phyloP scores from a whole-genome alignment of 2,329 filamentous ascomycete genomes.

The Chrysoporthe austroafricana region DNA sequence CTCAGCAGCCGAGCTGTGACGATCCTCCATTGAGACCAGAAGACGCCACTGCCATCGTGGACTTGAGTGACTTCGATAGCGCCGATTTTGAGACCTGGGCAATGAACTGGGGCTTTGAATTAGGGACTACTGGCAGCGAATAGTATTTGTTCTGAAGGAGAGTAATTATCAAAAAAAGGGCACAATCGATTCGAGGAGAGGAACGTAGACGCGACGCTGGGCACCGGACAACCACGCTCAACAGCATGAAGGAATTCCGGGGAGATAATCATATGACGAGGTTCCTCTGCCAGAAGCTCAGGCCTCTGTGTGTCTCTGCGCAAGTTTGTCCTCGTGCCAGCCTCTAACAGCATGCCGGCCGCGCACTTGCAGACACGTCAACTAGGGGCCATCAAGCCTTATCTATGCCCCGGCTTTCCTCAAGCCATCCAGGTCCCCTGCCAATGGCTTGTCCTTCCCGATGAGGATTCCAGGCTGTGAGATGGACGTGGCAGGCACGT shows the following conservation, averaged over 20 bases:
- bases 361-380: conserved; percentile 1
- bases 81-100: conserved; percentile 8
- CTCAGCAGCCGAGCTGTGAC: neutral
- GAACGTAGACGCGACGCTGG: neutral
- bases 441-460: neutral
- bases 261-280: neutral
- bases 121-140: neutral
- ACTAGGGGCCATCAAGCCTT: neutral
- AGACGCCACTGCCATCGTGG: neutral
- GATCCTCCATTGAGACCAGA: neutral
- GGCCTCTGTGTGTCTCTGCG: neutral
- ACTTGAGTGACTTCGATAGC: conserved; percentile 1
- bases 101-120: conserved; percentile 1
- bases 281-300: neutral
- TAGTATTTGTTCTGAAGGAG: conserved; percentile 3
- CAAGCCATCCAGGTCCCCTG: neutral
- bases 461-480: neutral
- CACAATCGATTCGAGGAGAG: neutral
- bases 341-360: neutral
- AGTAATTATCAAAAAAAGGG: neutral
- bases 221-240: neutral
- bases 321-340: neutral
- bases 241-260: neutral
- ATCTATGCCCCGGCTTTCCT: conserved; percentile 2
- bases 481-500: conserved; percentile 6